Evolutionary conservation across 345 rosid species (phyloP).

Genomic region (Heritiera littoralis): DNA sequence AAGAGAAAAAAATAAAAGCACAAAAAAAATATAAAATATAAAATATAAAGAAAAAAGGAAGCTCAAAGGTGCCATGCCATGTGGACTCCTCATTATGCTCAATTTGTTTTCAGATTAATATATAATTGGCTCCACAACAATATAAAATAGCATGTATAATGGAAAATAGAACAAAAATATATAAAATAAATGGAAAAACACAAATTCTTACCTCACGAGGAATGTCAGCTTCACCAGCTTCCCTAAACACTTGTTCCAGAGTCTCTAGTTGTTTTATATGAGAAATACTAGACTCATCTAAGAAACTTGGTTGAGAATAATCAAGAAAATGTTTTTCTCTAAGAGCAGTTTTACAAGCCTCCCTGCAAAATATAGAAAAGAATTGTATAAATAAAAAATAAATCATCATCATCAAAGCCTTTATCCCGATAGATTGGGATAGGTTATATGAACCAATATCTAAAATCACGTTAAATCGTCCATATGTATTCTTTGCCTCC

Average conservation of each 20-base stretch:
- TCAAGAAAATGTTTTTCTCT: slow-evolving; percentile 56
- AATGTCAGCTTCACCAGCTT: slow-evolving; percentile 65
- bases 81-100: too few relatives aligned
- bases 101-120: too few relatives aligned
- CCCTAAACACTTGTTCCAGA: slow-evolving; percentile 58
- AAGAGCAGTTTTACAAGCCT: slow-evolving; percentile 79
- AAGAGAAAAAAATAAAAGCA: too few relatives aligned
- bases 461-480: too few relatives aligned
- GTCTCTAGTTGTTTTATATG: slow-evolving; percentile 49
- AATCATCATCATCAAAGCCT: too few relatives aligned
- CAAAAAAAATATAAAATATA: too few relatives aligned
- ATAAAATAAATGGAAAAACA: neutral
- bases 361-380: slow-evolving; percentile 48
- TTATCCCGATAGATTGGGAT: too few relatives aligned
- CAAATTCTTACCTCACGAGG: slow-evolving; percentile 56
- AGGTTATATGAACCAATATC: too few relatives aligned
- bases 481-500: too few relatives aligned
- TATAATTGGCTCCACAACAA: neutral
- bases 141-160: neutral
- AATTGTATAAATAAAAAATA: slow-evolving; percentile 21
- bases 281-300: slow-evolving; percentile 41
- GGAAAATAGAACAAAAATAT: neutral
- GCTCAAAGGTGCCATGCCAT: too few relatives aligned
- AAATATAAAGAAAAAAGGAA: too few relatives aligned
- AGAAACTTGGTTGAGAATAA: slow-evolving; percentile 44